A percentile compares a stretch with the other conserved stretches of the same genome.
Evolutionary conservation across 1,139 yeast species (phyloP).

Genomic region (Sugiyamaella pinicola): DNA sequence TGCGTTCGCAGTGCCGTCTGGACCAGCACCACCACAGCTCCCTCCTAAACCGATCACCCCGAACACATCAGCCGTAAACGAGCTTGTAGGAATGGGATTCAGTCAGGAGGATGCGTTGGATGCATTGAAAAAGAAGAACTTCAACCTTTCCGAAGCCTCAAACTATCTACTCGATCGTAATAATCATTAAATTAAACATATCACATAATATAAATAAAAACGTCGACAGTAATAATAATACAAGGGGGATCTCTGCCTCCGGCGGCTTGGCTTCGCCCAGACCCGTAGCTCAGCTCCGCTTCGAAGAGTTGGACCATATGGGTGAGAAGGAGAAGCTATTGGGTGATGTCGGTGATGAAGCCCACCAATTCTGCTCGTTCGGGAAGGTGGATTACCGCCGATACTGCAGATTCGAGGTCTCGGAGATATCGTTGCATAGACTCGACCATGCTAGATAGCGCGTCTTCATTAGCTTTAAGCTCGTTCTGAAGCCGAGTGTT

Average conservation of each 20-base stretch:
- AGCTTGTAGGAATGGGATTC: constrained; percentile 90
- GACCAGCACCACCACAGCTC: constrained; percentile 23
- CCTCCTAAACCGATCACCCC: constrained; percentile 29
- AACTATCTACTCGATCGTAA: constrained; percentile 66
- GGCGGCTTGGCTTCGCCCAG: too few species aligned
- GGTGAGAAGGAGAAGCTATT: not conserved
- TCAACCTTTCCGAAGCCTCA: constrained; percentile 84
- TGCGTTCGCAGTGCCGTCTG: constrained; percentile 30
- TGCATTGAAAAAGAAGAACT: constrained; percentile 69
- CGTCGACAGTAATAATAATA: not conserved
- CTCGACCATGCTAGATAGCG: constrained; percentile 14
- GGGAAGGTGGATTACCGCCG: constrained; percentile 24
- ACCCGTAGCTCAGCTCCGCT: too few species aligned
- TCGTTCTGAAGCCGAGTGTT: constrained; percentile 25
- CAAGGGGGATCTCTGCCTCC: too few species aligned
- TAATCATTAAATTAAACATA: not conserved
- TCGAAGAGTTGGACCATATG: not conserved
- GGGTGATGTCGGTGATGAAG: constrained; percentile 13
- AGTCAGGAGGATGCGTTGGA: constrained; percentile 60
- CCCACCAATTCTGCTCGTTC: constrained; percentile 19
- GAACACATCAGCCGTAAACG: constrained; percentile 54
- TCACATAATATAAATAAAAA: constrained; percentile 9
- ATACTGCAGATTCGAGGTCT: constrained; percentile 23
- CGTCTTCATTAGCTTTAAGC: constrained; percentile 8
- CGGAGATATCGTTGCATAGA: constrained; percentile 15